Base-by-base conservation (phyloP, 148 eudicot species). In the Camellia japonica region DNA sequence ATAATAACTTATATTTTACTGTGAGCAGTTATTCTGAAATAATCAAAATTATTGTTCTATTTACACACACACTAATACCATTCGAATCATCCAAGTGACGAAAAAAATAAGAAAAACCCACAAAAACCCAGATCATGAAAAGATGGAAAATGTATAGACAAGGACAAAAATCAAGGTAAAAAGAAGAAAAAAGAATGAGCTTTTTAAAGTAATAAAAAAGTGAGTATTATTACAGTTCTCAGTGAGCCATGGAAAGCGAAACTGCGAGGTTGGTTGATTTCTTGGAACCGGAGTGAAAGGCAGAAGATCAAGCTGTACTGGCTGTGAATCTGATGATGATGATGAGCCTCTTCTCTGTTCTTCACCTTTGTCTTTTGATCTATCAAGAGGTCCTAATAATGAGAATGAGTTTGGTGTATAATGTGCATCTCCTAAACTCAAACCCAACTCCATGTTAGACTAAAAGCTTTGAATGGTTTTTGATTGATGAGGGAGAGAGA, bases 281-380 rank as follows among this genome's bases (percentile, higher is more conserved):
- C 74, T 80, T 41, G 71, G 91, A 71, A 82, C 87, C 71, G 87
- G 87, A 62, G 83, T 61, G 78, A 79, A 81, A 63, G 89, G 89
- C 11, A 88, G 77, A 11, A 88, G 89, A 78, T 82, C 86, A 41
- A 88, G 91, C 83, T 88, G 89, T 64, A 86, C 82, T 51, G 86
- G 80, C 38, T 30, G 38, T 69, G 86, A 87, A 80, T 84, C 87
- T 58, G 76, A 56, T 30, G 38, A 30, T 30, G 38, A 30, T 1
- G 38, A 30, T 2, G 75, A 78, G 46, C 77, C 87, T 30, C 55
- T 54, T 80, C 42, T 80, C 23, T 51, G n/a, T 56, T 73, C 71
- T 11, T 73, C 51, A 8, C 16, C 41, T 61, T 75, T 61, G 5
- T 61, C 64, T 20, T 20, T 42, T 20, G 69, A 65, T 65, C 69